These are phyloP conservation scores for Pueraria montana DNA, from an alignment of 306 rosid genomes.

Conservation along the genomic window DNA sequence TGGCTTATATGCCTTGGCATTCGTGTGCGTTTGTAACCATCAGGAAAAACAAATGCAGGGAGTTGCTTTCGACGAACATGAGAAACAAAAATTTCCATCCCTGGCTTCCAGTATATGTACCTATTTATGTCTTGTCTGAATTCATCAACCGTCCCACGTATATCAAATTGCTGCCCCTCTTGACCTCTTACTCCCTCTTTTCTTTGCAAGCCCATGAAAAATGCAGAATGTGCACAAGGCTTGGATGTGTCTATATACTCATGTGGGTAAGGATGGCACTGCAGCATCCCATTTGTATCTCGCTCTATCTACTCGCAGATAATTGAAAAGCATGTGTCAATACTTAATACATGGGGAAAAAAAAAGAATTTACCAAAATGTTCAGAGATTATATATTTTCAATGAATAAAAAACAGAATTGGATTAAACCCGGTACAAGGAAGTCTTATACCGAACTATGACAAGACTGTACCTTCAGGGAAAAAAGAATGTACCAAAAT, in stretches of 20 bases:
- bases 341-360: background rate
- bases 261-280: conserved; percentile 95
- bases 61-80: conserved; percentile 98
- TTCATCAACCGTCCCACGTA: conserved; percentile 96
- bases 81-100: conserved; percentile 93
- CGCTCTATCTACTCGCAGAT: conserved; percentile 84
- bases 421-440: conserved; percentile 26
- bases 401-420: conserved; percentile 6
- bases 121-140: conserved; percentile 84
- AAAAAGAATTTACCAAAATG: background rate
- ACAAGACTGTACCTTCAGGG: conserved; percentile 68
- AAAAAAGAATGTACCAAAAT: conserved; percentile 11
- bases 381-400: conserved; percentile 23
- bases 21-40: conserved; percentile 79
- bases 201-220: conserved; percentile 98
- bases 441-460: conserved; percentile 25
- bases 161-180: conserved; percentile 97
- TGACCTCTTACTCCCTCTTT: conserved; percentile 95
- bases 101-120: conserved; percentile 90
- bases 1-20: conserved; percentile 62
- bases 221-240: conserved; percentile 88
- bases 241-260: conserved; percentile 81
- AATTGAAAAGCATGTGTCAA: conserved; percentile 36
- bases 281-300: conserved; percentile 92
- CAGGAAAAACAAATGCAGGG: conserved; percentile 91